Evolutionary conservation across 225 moss, liverwort and hornwort species (phyloP), one percentile per base, ranked within the genome.

Genomic region (Pseudoscleropodium purum): DNA sequence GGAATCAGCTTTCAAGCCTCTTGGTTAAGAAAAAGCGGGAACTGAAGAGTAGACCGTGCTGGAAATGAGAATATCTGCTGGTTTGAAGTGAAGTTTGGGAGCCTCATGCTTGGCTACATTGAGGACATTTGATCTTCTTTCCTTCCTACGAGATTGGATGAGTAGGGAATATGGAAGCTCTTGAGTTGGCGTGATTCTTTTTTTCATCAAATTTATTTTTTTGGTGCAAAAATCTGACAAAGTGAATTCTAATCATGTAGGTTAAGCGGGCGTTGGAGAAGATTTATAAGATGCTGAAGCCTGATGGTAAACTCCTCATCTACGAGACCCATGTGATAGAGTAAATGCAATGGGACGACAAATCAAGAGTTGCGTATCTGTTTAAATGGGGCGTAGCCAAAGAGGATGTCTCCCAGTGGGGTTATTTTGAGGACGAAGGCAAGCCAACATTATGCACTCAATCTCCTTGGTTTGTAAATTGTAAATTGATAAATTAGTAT

Each of bases 391-490:
- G 51, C 18, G 21, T 47, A 51, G 59, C 90, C 10, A 88, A 73
- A 74, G 88, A 84, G 25, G 85, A 85, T 77, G 81, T 77, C 90
- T 73, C 77, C 60, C 4, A 76, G 54, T 86, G 86, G 77, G n/a
- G 56, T 39, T 92, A 90, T 88, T 92, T 85, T 25, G 87, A 90
- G 82, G 90, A 92, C 37, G 90, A 85, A 84, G 88, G 90, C 73
- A 87, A 88, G 43, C 90, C 88, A 78, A 72, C 37, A 31, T 29
- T 52, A 16, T 78, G n/a, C 23, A 64, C 39, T 64, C 68, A 37
- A 21, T 21, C 47, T 79, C 15, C 34, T 10, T 52, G 19, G 30
- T 37, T 13, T 86, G 41, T 64, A n/a, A 15, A 26, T 18, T 70
- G 39, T 12, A 54, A 78, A 78, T 56, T 37, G 56, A 15, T 24